Base-by-base conservation (phyloP, 345 rosid genomes). In the Sonneratia caseolaris region DNA sequence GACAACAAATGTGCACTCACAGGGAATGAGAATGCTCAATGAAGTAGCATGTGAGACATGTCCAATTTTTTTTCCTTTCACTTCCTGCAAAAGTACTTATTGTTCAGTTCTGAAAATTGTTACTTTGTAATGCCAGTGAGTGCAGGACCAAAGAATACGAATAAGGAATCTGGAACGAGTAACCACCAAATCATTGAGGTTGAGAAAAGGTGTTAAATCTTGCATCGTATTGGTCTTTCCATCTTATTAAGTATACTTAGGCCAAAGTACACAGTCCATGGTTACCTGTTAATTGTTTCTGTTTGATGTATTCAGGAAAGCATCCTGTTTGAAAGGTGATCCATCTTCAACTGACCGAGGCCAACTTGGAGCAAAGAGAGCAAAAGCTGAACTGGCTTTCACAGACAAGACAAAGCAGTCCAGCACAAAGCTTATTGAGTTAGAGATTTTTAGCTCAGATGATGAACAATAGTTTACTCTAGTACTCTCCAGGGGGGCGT, bases 1-100 rank as follows among this genome's bases (percentile, higher is more conserved):
- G 84, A 95, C 96, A 22, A 89, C 97, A 73, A 90, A 85, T 70
- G 47, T 82, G 71, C 84, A 87, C 79, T 92, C 97, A 22, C 99
- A 95, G 73, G 99, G 99, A 66, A 79, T 95, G 77, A 86, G 96
- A 74, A 90, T 90, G 82, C 96, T 94, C 61, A 89, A 82, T 71
- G 89, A 91, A 81, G 82, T 91, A 70, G 82, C 95, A 84, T 90
- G 97, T 93, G 72, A 69, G 66, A 40, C 14, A 76, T 64, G 49
- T 49, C 36, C 57, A 22, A 19, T 66, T 69, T n/a, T 70, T 51
- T 49, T 53, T 24, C 21, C 16, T 3, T 18, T 68, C 64, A 27
- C 16, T 62, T 62, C 38, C 27, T 12, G 37, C 38, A 24, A 57
- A 5, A 27, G 5, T 27, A 0, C 13, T 18, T 32, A 61, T 59